Base-by-base conservation (phyloP, 208 protist species). In the Trichomonas vaginalis region DNA sequence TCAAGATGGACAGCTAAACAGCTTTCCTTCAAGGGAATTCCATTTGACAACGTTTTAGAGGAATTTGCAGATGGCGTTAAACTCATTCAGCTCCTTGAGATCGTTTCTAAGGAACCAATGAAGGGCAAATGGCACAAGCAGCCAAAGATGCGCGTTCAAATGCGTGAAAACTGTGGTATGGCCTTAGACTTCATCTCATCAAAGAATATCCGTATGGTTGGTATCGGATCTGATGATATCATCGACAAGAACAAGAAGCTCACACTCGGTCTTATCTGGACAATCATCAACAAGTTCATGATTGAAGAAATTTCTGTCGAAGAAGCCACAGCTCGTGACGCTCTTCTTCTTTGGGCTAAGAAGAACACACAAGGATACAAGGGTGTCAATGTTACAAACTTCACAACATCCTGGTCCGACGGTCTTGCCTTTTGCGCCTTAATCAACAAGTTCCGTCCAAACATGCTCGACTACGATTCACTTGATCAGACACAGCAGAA, bases 261-360 rank as follows among this genome's bases (percentile, higher is more conserved):
- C 21, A 79, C 56, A 40, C 39, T 95, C 4, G 90, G 90, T 79
- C 48, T 95, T 23, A 61, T 48, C 4, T 95, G 90, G 90, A 40
- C 90, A 8, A 51, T 27, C 90, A 95, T 95, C 90, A 61, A 80
- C 90, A 79, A 95, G 90, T 95, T 80, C 90, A 3, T 12, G 6
- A 95, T 95, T 40, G 56, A 95, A 79, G 90, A 79, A 17, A 95
- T 95, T 17, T 95, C 90, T 40, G 90, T 95, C 42, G 90, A 95
- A 61, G 90, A 95, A 61, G 12, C 4, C 4, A 95, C 90, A 9
- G 90, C 90, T 9, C 90, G 90, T 79, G 21, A 42, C 35, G 90
- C 51, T 17, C 90, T 95, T 79, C 90, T 95, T 61, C 23, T n/a
- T 10, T 95, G 90, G 90, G 45, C 39, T 40, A 35, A 79, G 35